Conservation (phyloP, 768 basidiomycete genomes). For the Russula dissimulans region DNA sequence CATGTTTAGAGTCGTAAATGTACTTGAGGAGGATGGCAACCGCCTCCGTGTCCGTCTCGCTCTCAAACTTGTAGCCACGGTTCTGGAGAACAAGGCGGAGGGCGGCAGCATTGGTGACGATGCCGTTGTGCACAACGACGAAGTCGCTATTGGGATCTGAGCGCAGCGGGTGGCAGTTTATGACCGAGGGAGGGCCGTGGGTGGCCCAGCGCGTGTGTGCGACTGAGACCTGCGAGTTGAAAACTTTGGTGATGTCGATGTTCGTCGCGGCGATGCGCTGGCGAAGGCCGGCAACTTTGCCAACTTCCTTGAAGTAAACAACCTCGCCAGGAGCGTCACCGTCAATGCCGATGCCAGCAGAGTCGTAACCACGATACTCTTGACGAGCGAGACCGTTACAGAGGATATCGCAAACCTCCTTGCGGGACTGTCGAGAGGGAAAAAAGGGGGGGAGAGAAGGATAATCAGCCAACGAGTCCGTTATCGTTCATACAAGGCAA, state of each 20-base stretch:
- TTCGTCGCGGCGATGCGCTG: constrained; percentile 71
- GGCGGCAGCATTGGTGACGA: constrained; percentile 89
- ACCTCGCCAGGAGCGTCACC: constrained; percentile 76
- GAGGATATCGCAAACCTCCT: constrained; percentile 85
- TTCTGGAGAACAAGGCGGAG: constrained; percentile 91
- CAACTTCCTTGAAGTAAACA: constrained; percentile 92
- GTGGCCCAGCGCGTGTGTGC: constrained; percentile 99
- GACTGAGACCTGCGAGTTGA: constrained; percentile 86
- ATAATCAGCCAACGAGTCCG: background rate
- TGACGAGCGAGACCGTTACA: constrained; percentile 86
- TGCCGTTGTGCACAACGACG: constrained; percentile 95
- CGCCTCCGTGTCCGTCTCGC: constrained; percentile 96
- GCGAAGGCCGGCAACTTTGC: constrained; percentile 89
- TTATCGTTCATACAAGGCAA: too few relatives aligned
- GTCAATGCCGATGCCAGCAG: constrained; percentile 84
- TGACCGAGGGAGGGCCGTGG: constrained; percentile 78
- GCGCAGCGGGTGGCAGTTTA: constrained; percentile 93
- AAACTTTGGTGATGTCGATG: constrained; percentile 67
- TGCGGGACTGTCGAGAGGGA: background rate
- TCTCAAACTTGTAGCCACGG: constrained; percentile 87
- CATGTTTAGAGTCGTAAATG: constrained; percentile 86
- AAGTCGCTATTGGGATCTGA: constrained; percentile 78
- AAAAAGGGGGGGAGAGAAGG: background rate
- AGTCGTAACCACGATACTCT: constrained; percentile 98
- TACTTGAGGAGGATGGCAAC: constrained; percentile 96